Evolutionary conservation across 768 basidiomycete genomes (phyloP).

Genomic region (Sarcomyxa edulis): DNA sequence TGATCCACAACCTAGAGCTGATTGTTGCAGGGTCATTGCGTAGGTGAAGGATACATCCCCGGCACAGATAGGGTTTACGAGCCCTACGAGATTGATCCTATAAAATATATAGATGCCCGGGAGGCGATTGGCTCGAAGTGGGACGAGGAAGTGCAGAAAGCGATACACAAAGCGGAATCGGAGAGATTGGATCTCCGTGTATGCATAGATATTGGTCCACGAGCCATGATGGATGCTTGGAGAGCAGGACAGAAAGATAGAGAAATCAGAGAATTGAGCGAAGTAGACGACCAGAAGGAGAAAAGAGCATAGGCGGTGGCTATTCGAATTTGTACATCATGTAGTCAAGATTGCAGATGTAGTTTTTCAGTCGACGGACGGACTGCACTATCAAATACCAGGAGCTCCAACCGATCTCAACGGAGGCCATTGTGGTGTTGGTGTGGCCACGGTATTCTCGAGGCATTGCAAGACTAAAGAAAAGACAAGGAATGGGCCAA

Average conservation of each 20-base stretch:
- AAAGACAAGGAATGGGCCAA: no score
- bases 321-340: no score
- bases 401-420: no score
- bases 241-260: neutral
- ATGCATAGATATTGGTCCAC: neutral
- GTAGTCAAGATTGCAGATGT: no score
- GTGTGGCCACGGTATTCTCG: no score
- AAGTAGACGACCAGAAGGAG: no score
- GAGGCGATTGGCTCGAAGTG: neutral
- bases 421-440: no score
- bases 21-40: neutral
- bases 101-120: neutral
- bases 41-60: neutral
- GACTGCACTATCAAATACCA: no score
- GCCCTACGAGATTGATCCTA: neutral
- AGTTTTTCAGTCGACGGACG: no score
- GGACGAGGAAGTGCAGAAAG: neutral
- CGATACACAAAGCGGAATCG: neutral
- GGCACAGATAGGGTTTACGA: neutral
- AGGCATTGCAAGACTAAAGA: no score
- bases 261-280: neutral
- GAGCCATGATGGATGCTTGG: slow-evolving; percentile 1
- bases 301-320: no score
- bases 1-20: neutral
- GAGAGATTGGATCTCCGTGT: neutral